These are phyloP conservation scores for Leishmania lainsoni DNA, from an alignment of 208 protist species.

Conservation along the genomic window DNA sequence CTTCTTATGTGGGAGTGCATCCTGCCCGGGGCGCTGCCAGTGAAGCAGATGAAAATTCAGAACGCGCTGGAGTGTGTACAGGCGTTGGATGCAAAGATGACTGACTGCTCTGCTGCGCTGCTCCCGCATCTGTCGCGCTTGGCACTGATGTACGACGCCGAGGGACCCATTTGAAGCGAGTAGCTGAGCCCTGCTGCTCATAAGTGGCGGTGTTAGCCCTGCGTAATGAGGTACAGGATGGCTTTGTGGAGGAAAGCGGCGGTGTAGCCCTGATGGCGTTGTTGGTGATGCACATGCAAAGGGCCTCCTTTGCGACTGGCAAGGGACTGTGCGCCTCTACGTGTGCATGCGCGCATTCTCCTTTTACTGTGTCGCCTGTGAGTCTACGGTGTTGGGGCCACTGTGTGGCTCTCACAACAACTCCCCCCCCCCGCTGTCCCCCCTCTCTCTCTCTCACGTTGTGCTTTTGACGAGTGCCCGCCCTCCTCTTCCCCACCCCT, in stretches of 20 bases:
- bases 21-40: slow-evolving; percentile 75
- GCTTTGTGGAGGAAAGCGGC: background rate
- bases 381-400: background rate
- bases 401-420: background rate
- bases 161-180: slow-evolving; percentile 14
- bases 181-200: background rate
- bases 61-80: slow-evolving; percentile 63
- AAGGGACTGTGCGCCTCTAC: background rate
- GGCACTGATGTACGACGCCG: slow-evolving; percentile 58
- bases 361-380: background rate
- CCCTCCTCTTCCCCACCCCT: background rate
- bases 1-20: slow-evolving; percentile 85
- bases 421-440: background rate
- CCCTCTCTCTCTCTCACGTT: background rate
- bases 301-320: background rate
- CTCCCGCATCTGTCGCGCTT: slow-evolving; percentile 52
- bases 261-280: background rate
- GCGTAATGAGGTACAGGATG: background rate
- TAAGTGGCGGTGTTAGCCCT: background rate
- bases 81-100: slow-evolving; percentile 5
- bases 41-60: slow-evolving; percentile 81
- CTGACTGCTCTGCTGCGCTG: slow-evolving; percentile 21
- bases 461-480: background rate
- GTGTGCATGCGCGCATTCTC: background rate
- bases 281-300: background rate